These are phyloP conservation scores for Medicago ruthenica DNA, from an alignment of 306 rosid genomes.

Conservation along the genomic window DNA sequence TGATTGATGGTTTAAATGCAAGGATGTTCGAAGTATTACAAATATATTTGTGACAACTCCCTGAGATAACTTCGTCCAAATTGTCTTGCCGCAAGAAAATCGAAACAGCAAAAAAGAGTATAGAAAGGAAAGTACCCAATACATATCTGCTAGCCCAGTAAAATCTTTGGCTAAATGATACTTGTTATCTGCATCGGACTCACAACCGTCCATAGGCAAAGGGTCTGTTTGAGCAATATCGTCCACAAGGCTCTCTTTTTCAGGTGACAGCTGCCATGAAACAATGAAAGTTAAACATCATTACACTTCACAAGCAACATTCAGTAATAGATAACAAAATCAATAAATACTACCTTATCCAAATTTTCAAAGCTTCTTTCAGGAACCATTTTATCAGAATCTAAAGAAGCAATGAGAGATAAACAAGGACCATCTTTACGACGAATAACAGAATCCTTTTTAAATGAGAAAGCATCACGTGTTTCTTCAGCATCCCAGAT, in stretches of 20 bases:
- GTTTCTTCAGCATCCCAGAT: constrained; percentile 99
- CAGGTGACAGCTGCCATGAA: constrained; percentile 59
- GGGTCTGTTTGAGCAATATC: constrained; percentile 59
- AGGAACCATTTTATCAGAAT: constrained; percentile 51
- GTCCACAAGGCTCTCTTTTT: constrained; percentile 55
- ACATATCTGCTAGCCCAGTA: constrained; percentile 60
- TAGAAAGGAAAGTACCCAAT: constrained; percentile 74
- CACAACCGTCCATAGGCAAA: constrained; percentile 57
- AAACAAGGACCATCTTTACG: constrained; percentile 47
- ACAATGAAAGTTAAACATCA: constrained; percentile 23
- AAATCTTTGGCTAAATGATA: constrained; percentile 65
- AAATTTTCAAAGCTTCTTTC: constrained; percentile 50
- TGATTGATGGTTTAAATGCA: constrained; percentile 32
- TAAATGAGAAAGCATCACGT: constrained; percentile 86
- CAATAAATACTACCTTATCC: constrained; percentile 63
- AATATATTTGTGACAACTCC: constrained; percentile 20
- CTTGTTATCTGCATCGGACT: constrained; percentile 55
- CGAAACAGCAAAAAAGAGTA: constrained; percentile 20
- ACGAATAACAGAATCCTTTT: constrained; percentile 49
- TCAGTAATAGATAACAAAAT: constrained; percentile 33
- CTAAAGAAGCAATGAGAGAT: constrained; percentile 52
- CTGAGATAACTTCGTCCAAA: constrained; percentile 31
- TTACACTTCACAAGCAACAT: constrained; percentile 43
- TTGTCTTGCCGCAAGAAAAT: constrained; percentile 25
- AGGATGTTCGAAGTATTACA: constrained; percentile 12